phyloP scores from a whole-genome alignment of 139 green algal species.

The Desmodesmus armatus region DNA sequence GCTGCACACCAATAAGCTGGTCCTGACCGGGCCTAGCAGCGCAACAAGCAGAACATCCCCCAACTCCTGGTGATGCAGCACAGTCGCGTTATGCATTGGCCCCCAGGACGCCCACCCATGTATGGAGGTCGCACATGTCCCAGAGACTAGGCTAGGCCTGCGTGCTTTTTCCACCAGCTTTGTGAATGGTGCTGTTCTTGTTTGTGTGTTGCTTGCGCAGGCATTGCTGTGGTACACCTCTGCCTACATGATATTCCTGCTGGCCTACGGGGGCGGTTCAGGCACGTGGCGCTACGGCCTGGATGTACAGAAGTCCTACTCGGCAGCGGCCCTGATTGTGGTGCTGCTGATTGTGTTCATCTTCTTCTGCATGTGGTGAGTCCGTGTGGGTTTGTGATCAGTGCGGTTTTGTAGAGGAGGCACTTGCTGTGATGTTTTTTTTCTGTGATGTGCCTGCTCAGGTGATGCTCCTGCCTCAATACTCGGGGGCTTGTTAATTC shows the following conservation, averaged over 20 bases:
- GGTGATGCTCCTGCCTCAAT: too few species aligned
- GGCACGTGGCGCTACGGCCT: conserved; percentile 51
- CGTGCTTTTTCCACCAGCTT: not conserved
- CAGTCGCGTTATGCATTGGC: too few species aligned
- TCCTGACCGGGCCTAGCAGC: too few species aligned
- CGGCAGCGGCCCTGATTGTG: conserved; percentile 7
- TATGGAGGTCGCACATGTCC: too few species aligned
- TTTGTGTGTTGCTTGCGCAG: conserved; percentile 35
- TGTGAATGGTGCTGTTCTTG: not conserved
- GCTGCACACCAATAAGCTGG: too few species aligned
- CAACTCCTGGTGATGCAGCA: too few species aligned
- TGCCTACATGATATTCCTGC: conserved; percentile 53
- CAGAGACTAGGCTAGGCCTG: too few species aligned
- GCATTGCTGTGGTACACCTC: conserved; percentile 51
- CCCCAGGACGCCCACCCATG: too few species aligned
- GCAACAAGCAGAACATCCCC: too few species aligned
- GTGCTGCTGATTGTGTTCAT: conserved; percentile 1
- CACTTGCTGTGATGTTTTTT: not conserved
- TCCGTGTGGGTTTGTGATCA: not conserved
- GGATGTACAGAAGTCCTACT: conserved; percentile 2
- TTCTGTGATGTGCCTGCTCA: not conserved
- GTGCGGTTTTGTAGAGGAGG: not conserved
- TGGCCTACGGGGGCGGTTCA: conserved; percentile 44
- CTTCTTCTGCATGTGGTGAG: conserved; percentile 36
- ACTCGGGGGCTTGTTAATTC: too few species aligned